Evolutionary conservation across 208 protist species (phyloP).

Genomic region (Crithidia bombi): DNA sequence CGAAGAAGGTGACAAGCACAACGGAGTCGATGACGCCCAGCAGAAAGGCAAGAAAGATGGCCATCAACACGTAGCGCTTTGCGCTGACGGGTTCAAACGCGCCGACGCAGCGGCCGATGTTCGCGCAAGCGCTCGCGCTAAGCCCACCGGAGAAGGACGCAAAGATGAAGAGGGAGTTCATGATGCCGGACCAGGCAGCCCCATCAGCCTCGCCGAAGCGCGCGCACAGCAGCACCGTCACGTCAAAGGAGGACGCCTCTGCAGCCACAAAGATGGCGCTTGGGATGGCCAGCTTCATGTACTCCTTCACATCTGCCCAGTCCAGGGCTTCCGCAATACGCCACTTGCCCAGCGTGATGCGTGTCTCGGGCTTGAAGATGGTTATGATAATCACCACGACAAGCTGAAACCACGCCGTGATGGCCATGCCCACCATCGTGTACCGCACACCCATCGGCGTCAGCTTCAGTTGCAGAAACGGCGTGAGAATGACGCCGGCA

Average conservation of each 20-base stretch:
- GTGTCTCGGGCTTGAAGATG: slow-evolving; percentile 64
- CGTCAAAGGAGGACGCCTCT: slow-evolving; percentile 84
- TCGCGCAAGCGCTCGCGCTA: slow-evolving; percentile 77
- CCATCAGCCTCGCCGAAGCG: slow-evolving; percentile 65
- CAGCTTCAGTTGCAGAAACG: slow-evolving; percentile 68
- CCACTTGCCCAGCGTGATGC: slow-evolving; percentile 69
- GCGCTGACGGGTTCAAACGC: slow-evolving; percentile 58
- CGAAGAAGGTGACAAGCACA: slow-evolving; percentile 59
- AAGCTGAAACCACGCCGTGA: slow-evolving; percentile 81
- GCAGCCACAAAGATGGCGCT: slow-evolving; percentile 88
- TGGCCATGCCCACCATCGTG: slow-evolving; percentile 85
- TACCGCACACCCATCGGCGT: slow-evolving; percentile 79
- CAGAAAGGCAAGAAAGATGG: slow-evolving; percentile 45
- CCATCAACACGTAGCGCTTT: slow-evolving; percentile 60
- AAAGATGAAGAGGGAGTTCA: slow-evolving; percentile 84
- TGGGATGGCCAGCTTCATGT: slow-evolving; percentile 80
- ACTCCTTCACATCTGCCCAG: slow-evolving; percentile 70
- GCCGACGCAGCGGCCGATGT: slow-evolving; percentile 83
- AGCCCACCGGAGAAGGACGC: slow-evolving; percentile 71
- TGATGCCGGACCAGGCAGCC: slow-evolving; percentile 79
- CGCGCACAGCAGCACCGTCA: slow-evolving; percentile 75
- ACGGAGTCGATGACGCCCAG: slow-evolving; percentile 57
- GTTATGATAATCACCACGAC: slow-evolving; percentile 64
- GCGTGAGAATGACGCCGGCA: slow-evolving; percentile 67
- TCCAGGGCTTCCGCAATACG: slow-evolving; percentile 68